phyloP scores from a whole-genome alignment of 2,329 filamentous ascomycete species.

The Penicillium sp. region DNA sequence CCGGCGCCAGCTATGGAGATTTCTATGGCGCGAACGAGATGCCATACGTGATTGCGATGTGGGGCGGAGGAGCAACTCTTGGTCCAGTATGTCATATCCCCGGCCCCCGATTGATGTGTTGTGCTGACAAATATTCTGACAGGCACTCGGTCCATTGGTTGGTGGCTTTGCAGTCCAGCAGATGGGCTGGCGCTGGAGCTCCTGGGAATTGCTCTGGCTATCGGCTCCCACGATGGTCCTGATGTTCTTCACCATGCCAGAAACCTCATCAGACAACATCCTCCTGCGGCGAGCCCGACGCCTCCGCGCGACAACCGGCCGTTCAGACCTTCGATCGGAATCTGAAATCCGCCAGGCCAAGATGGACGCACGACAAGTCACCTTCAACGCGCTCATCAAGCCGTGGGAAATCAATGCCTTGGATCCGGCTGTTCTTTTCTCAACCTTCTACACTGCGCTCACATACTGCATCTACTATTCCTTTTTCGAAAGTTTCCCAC shows the following conservation, averaged over 20 bases:
- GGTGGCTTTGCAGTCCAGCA: constrained; percentile 56
- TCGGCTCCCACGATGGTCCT: constrained; percentile 55
- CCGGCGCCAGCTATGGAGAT: constrained; percentile 45
- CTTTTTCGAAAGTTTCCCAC: constrained; percentile 64
- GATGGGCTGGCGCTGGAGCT: constrained; percentile 54
- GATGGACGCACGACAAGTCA: constrained; percentile 15
- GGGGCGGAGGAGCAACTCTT: not conserved
- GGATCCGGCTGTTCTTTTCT: constrained; percentile 61
- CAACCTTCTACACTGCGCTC: constrained; percentile 60
- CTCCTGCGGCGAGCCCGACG: constrained; percentile 59
- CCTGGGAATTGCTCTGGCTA: constrained; percentile 60
- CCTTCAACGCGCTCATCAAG: constrained; percentile 25
- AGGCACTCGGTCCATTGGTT: constrained; percentile 61
- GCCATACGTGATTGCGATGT: not conserved
- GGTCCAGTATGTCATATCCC: not conserved
- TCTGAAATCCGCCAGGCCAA: constrained; percentile 57
- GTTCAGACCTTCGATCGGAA: constrained; percentile 54
- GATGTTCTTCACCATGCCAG: constrained; percentile 62
- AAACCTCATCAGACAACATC: constrained; percentile 60
- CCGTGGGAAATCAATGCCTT: constrained; percentile 60
- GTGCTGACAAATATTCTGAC: constrained; percentile 43
- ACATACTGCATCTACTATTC: constrained; percentile 51
- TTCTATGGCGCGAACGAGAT: constrained; percentile 18
- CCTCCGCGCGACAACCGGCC: constrained; percentile 59
- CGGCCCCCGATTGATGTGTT: no score